phyloP scores from a whole-genome alignment of 352 stramenopile genomes.

The Blastocystis sp. region DNA sequence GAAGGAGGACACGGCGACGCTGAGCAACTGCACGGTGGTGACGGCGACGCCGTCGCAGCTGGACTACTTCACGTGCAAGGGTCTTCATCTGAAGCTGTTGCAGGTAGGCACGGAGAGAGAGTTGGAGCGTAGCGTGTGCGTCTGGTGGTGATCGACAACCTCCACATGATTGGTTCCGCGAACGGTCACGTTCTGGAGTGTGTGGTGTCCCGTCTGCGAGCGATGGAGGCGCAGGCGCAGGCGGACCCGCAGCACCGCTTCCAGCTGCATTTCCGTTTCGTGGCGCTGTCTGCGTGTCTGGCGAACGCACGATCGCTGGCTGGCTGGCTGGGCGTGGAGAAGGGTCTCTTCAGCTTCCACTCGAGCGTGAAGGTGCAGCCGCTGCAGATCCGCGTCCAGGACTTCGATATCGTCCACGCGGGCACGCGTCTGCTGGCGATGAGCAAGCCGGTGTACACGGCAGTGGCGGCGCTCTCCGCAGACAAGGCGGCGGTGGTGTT shows the following conservation, averaged over 20 bases:
- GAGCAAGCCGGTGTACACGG: constrained; percentile 92
- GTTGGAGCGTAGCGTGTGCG: constrained; percentile 65
- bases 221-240: constrained; percentile 76
- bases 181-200: constrained; percentile 85
- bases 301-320: constrained; percentile 91
- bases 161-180: constrained; percentile 85
- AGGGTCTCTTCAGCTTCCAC: constrained; percentile 87
- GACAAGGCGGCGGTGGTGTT: constrained; percentile 86
- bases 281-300: constrained; percentile 85
- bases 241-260: not conserved
- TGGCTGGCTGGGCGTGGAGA: constrained; percentile 86
- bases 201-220: constrained; percentile 90
- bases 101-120: constrained; percentile 62
- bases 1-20: constrained; percentile 77
- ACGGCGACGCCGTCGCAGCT: constrained; percentile 83
- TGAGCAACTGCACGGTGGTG: constrained; percentile 79
- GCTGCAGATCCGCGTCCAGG: constrained; percentile 89
- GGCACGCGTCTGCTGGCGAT: constrained; percentile 88
- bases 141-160: constrained; percentile 82
- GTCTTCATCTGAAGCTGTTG: constrained; percentile 88
- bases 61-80: constrained; percentile 86
- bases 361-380: constrained; percentile 83
- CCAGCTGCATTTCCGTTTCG: constrained; percentile 74
- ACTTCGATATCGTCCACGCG: constrained; percentile 93
- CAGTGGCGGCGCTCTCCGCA: constrained; percentile 67